Base-by-base conservation (phyloP, 2,329 filamentous ascomycete genomes). In the Pyrenophora graminea region DNA sequence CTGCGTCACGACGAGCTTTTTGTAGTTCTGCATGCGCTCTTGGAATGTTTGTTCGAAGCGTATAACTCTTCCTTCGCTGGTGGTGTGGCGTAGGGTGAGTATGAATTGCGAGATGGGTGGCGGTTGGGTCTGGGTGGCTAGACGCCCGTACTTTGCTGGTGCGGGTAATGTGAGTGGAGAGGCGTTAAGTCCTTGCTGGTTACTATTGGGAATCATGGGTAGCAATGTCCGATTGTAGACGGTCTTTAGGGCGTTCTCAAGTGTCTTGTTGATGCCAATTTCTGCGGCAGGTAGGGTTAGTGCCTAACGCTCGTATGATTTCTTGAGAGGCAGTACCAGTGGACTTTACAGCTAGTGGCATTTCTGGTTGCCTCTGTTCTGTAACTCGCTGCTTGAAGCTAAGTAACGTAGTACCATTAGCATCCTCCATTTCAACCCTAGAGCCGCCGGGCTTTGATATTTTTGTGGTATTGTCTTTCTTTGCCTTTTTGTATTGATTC, bases 231-330 rank as follows among this genome's bases (percentile, higher is more conserved):
- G 55, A 31, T 58, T 47, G 41, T 58, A 45, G 23, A 61, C 51
- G 13, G 27, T 33, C 19, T 41, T 39, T 13, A 62, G 48, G 15
- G 62, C 54, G 23, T 37, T 6, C 12, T 58, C 27, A 38, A 69
- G 63, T 2, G 58, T 47, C 6, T 53, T 39, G 37, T 67, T 59
- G 5, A 49, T 49, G 36, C 65, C 66, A 8, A 60, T 54, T 6
- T 71, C 71, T 73, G 39, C 19, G 31, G 3, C 21, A 13, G 7
- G 9, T 4, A 2, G 21, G 18, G n/a, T 67, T 23, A 69, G 58
- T 18, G 23, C 6, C 19, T 18, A 17, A 10, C 2, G 1, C 4
- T 17, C 7, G 2, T 10, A 27, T 2, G 25, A 6, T 8, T 7
- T 8, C 7, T 4, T 27, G 25, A 6, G 25, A 27, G 25, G 7